Conservation (phyloP, 2,329 filamentous ascomycete species). For the Gyromitra esculenta region DNA sequence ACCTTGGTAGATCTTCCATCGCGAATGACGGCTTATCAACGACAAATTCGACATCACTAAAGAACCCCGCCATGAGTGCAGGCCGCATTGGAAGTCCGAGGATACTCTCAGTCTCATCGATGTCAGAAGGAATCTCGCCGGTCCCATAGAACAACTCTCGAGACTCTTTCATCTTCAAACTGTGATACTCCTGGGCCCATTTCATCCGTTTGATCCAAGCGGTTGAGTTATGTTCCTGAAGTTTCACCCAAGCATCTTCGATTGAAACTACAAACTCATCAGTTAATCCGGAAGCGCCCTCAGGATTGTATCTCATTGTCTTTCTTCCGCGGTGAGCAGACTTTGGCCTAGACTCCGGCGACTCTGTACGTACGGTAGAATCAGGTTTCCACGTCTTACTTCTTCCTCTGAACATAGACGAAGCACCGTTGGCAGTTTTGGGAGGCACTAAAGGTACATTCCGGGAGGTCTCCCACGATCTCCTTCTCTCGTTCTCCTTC, state of each 20-base stretch:
- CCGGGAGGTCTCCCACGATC: conserved; percentile 54
- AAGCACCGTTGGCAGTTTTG: conserved; percentile 59
- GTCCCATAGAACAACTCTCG: conserved; percentile 82
- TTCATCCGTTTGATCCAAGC: conserved; percentile 92
- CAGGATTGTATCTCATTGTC: conserved; percentile 57
- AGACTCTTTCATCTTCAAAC: conserved; percentile 66
- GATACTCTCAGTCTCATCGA: conserved; percentile 84
- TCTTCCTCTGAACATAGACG: conserved; percentile 66
- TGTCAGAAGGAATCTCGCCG: conserved; percentile 81
- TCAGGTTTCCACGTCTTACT: conserved; percentile 53
- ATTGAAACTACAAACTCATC: conserved; percentile 76
- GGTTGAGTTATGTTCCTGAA: conserved; percentile 83
- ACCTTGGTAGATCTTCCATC: conserved; percentile 80
- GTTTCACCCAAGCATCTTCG: conserved; percentile 76
- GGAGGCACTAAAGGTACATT: conserved; percentile 39
- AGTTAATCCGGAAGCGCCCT: conserved; percentile 68
- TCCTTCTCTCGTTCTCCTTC: conserved; percentile 73
- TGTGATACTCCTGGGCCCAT: conserved; percentile 72
- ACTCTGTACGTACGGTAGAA: conserved; percentile 38
- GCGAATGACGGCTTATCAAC: conserved; percentile 95
- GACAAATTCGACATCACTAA: conserved; percentile 84
- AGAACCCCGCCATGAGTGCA: conserved; percentile 79
- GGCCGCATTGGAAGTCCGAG: conserved; percentile 86
- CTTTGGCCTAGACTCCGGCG: conserved; percentile 46
- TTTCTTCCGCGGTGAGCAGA: conserved; percentile 45